A percentile compares a stretch with the other conserved stretches of the same genome.
Conservation (phyloP, 441 rosid species). For the Hura crepitans region DNA sequence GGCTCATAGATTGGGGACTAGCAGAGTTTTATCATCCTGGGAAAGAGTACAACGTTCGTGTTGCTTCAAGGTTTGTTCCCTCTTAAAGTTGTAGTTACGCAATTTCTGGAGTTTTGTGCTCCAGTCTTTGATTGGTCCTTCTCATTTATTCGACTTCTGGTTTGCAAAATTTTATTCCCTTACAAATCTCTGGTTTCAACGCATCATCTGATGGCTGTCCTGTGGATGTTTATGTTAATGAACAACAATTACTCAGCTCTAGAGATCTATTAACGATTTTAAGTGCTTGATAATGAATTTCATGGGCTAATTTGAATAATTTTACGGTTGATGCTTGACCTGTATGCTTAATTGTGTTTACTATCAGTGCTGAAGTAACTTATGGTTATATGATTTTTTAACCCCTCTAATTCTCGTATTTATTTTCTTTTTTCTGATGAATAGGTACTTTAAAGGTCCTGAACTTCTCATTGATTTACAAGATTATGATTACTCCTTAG, state of each 20-base stretch:
- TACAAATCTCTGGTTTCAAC: background rate
- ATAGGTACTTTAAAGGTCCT: constrained; percentile 94
- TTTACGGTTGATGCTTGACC: background rate
- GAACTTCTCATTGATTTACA: constrained; percentile 95
- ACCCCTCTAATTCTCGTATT: background rate
- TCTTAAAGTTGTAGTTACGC: background rate
- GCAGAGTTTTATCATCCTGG: constrained; percentile 98
- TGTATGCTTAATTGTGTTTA: background rate
- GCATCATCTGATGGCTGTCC: background rate
- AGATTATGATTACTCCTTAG: constrained; percentile 95
- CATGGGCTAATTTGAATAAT: background rate
- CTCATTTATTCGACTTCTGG: background rate
- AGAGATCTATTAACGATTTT: background rate
- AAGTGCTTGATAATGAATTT: background rate
- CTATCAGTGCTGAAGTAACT: background rate
- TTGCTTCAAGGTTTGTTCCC: constrained; percentile 74
- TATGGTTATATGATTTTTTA: background rate
- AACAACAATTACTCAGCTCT: background rate
- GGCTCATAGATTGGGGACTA: constrained; percentile 96
- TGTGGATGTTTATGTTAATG: background rate
- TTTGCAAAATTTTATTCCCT: constrained; percentile 1
- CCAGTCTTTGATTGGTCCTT: background rate
- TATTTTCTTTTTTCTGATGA: constrained; percentile 11
- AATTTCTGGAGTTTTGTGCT: background rate
- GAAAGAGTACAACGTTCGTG: constrained; percentile 93